These are phyloP conservation scores for Saussurea involucrata DNA, from an alignment of 129 eudicot species.

Conservation along the genomic window DNA sequence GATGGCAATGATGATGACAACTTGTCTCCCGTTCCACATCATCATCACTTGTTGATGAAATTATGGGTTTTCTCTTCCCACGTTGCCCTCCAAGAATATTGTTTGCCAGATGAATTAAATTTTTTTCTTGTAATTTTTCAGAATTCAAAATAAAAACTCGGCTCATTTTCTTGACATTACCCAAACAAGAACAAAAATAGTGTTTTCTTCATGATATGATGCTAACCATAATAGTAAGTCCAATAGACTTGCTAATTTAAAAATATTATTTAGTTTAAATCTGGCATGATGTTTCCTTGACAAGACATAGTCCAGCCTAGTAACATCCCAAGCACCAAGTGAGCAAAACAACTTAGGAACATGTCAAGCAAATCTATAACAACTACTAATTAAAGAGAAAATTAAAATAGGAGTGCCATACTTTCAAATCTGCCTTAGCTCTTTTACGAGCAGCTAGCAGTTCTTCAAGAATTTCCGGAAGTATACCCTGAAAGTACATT, in stretches of 20 bases:
- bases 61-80: not conserved
- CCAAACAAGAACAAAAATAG: not conserved
- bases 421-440: conserved; percentile 97
- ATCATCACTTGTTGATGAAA: not conserved
- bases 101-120: not conserved
- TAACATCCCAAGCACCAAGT: not conserved
- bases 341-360: not conserved
- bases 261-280: not conserved
- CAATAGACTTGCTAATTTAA: not conserved
- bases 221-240: not conserved
- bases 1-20: not conserved
- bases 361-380: not conserved
- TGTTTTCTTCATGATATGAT: not conserved
- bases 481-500: conserved; percentile 77
- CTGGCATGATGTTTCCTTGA: not conserved
- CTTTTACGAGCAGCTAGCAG: conserved; percentile 94
- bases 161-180: not conserved
- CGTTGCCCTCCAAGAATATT: not conserved
- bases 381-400: not conserved
- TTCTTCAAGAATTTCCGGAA: conserved; percentile 99
- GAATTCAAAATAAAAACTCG: not conserved
- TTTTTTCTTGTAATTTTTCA: not conserved
- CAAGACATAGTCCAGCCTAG: not conserved
- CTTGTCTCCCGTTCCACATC: not conserved
- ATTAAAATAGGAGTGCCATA: conserved; percentile 14